Conservation (phyloP, 2,329 filamentous ascomycete genomes). For the Aureobasidium sp. region DNA sequence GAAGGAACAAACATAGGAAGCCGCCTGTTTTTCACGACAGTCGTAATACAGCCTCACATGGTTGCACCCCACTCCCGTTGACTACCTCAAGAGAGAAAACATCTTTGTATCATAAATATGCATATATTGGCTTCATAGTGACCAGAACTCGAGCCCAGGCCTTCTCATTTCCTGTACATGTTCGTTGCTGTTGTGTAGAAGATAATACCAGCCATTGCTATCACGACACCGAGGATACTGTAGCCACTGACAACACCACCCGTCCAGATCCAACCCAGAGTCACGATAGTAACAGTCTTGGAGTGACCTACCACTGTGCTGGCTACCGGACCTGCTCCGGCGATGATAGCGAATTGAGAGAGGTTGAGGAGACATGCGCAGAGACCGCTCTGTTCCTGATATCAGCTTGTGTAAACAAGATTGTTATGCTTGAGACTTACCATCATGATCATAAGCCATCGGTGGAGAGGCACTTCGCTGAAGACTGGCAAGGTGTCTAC, state of each 20-base stretch:
- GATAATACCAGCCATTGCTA: conserved; percentile 37
- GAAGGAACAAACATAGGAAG: no score
- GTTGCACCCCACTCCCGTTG: no score
- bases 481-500: conserved; percentile 69
- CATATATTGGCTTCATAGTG: no score
- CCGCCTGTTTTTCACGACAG: no score
- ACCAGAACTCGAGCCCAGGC: background rate
- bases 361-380: conserved; percentile 71
- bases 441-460: conserved; percentile 58
- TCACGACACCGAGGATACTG: conserved; percentile 32
- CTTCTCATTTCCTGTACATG: conserved; percentile 5
- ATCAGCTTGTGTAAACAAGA: background rate
- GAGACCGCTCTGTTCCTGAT: conserved; percentile 58
- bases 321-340: conserved; percentile 35
- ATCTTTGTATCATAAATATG: background rate
- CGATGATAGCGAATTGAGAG: conserved; percentile 39
- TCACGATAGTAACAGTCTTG: conserved; percentile 38
- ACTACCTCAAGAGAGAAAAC: no score
- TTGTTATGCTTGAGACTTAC: conserved; percentile 41
- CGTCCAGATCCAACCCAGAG: conserved; percentile 35
- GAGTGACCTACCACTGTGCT: conserved; percentile 40
- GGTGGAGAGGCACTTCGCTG: conserved; percentile 49
- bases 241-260: conserved; percentile 30
- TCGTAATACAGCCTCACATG: no score
- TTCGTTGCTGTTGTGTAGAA: conserved; percentile 25